Conservation (phyloP, 208 protist genomes). For the Acanthamoeba royreba region DNA sequence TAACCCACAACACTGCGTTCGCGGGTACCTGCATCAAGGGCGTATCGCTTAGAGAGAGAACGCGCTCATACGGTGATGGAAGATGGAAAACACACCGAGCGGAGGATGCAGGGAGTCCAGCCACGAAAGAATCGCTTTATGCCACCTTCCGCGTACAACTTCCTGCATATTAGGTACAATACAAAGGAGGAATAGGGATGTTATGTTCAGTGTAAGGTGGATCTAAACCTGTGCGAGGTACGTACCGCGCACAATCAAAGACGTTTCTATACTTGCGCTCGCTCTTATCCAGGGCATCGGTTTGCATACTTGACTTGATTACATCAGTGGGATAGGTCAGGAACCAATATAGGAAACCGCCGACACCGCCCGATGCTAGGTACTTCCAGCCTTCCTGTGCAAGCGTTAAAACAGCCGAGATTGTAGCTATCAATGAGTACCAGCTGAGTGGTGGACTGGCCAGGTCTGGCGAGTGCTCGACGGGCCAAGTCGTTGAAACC, state of each 20-base stretch:
- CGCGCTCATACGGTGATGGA: too few relatives aligned
- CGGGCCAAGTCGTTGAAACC: neutral
- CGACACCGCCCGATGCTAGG: neutral
- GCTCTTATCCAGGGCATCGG: neutral
- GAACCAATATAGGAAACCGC: neutral
- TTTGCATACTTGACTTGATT: conserved; percentile 47
- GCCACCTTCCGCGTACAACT: neutral
- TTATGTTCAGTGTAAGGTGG: neutral
- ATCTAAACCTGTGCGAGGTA: neutral
- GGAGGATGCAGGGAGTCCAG: conserved; percentile 1
- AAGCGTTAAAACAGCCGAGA: neutral
- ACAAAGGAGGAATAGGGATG: neutral
- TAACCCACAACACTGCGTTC: neutral
- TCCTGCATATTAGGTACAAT: neutral
- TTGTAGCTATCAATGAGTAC: neutral
- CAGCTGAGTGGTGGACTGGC: neutral
- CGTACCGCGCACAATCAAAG: neutral
- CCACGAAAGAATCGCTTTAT: neutral
- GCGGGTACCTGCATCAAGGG: too few relatives aligned
- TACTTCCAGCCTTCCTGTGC: neutral
- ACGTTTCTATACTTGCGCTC: neutral
- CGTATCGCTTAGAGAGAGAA: too few relatives aligned
- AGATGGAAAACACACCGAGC: too few relatives aligned
- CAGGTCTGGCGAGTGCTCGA: neutral
- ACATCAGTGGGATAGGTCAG: conserved; percentile 12